These are phyloP conservation scores for Neoboletus brunneissimus DNA, from an alignment of 768 basidiomycete genomes.

Conservation along the genomic window DNA sequence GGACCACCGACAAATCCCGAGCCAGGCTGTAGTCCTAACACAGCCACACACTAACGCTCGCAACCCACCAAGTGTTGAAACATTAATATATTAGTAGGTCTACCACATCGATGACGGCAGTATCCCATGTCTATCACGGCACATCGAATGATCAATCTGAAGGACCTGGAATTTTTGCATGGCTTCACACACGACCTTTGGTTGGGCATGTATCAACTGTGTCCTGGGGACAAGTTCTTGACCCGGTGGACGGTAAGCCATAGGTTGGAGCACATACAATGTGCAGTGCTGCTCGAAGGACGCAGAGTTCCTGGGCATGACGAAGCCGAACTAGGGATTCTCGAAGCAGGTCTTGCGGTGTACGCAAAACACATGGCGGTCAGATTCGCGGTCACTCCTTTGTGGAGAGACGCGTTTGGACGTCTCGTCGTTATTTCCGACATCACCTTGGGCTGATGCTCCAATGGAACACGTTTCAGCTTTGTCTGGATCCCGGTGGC, in stretches of 20 bases:
- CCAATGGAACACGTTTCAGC: background rate
- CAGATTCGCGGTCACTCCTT: slow-evolving; percentile 85
- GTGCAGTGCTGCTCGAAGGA: slow-evolving; percentile 85
- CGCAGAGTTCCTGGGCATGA: slow-evolving; percentile 84
- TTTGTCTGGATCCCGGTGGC: background rate
- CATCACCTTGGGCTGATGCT: background rate
- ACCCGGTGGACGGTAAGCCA: slow-evolving; percentile 84
- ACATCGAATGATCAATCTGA: slow-evolving; percentile 90
- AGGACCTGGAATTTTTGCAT: slow-evolving; percentile 90
- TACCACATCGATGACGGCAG: slow-evolving; percentile 93
- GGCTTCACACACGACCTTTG: slow-evolving; percentile 94
- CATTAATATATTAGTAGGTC: too few relatives aligned
- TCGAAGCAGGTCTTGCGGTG: slow-evolving; percentile 80
- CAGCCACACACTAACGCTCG: too few relatives aligned
- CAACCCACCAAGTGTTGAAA: too few relatives aligned
- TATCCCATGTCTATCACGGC: slow-evolving; percentile 87
- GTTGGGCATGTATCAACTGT: slow-evolving; percentile 92
- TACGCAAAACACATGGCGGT: slow-evolving; percentile 94
- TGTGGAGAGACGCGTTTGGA: slow-evolving; percentile 87
- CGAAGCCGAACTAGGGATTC: slow-evolving; percentile 86
- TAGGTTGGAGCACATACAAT: slow-evolving; percentile 91
- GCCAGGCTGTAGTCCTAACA: too few relatives aligned
- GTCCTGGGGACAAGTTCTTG: slow-evolving; percentile 91
- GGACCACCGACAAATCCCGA: background rate
- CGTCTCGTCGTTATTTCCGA: slow-evolving; percentile 59